Evolutionary conservation across 78 protist genomes (phyloP).

Genomic region (Neovahlkampfia damariscottae): DNA sequence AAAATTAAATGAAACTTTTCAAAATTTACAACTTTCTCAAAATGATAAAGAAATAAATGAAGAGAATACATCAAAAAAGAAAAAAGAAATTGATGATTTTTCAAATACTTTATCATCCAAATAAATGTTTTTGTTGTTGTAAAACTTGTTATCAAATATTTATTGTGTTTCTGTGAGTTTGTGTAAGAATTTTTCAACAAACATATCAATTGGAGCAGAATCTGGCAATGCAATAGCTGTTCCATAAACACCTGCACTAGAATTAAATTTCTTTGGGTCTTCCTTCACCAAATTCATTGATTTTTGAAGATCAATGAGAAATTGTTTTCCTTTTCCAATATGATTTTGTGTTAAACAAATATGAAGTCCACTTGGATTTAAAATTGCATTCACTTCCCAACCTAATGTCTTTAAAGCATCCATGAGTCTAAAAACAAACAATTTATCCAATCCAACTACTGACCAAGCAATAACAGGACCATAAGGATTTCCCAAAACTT

Average conservation of each 20-base stretch:
- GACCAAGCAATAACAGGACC: background rate
- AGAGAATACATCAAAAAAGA: too few relatives aligned
- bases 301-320: background rate
- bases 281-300: background rate
- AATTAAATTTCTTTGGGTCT: conserved; percentile 6
- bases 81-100: too few relatives aligned
- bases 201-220: too few relatives aligned
- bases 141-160: too few relatives aligned
- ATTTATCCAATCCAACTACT: background rate
- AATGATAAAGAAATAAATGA: too few relatives aligned
- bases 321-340: background rate
- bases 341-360: conserved; percentile 11
- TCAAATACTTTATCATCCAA: too few relatives aligned
- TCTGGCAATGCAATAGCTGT: conserved; percentile 2
- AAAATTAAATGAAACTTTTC: too few relatives aligned
- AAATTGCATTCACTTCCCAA: conserved; percentile 27
- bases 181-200: too few relatives aligned
- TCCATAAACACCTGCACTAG: conserved; percentile 17
- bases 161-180: too few relatives aligned
- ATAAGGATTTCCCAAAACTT: conserved; percentile 15
- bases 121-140: too few relatives aligned
- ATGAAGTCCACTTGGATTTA: conserved; percentile 20
- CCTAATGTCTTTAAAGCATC: conserved; percentile 17
- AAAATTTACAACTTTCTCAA: too few relatives aligned
- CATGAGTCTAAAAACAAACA: conserved; percentile 13